Evolutionary conservation across 768 basidiomycete species (phyloP), one percentile per base, ranked within the genome.

Genomic region (Cyclocybe cylindracea): DNA sequence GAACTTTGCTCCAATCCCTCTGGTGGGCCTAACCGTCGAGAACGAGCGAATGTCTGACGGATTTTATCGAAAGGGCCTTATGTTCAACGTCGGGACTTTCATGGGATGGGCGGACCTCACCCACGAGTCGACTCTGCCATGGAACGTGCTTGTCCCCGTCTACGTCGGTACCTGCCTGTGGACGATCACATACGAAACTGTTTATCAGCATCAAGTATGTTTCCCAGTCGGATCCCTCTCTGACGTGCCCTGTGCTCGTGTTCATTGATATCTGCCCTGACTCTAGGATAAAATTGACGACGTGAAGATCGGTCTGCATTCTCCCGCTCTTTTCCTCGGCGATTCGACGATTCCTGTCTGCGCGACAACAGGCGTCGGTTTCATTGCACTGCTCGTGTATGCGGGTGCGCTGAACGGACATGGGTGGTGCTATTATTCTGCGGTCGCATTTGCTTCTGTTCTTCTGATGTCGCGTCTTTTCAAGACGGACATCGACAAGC

Each of bases 51-150:
- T 24, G 24, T 24, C 24, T 24, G 24, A 24, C 24, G 24, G 5
- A 24, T 2, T 24, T 24, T 24, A 24, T 24, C 24, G 24, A 24
- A 29, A 50, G 48, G 48, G 48, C 6, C n/a, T 50, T 4, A 50
- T 50, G 50, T 50, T 50, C 5, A 44, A 44, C 9, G 42, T 50
- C 7, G 50, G 50, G 2, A 14, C 33, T 5, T 44, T 50, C n/a
- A 50, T 50, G 42, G 50, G 50, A 16, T 50, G 50, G 50, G 50
- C 50, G 2, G 50, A 50, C 10, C 14, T 50, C 8, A 36, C 24
- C 24, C 24, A 2, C 5, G 24, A 24, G 2, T 24, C 24, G 24
- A 24, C 24, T 2, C 24, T 24, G 24, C 24, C 24, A 2, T 24
- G 24, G 24, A 24, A 24, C 24, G 24, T 24, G 24, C 24, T 24